Conservation (phyloP, 345 rosid genomes). For the Raphanus raphanistrum region DNA sequence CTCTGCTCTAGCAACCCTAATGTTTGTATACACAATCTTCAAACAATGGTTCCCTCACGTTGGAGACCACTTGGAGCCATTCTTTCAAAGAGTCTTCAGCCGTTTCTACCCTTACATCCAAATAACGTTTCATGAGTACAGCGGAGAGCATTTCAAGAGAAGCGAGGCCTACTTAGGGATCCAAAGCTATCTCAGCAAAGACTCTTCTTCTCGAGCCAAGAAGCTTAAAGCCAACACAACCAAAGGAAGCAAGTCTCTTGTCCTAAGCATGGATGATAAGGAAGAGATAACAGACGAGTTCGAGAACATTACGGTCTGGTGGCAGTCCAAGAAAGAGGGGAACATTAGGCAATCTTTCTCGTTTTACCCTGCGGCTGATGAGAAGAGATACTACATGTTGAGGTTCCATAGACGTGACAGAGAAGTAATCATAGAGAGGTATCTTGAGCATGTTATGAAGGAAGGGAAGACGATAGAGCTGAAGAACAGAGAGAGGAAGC, state of each 20-base stretch:
- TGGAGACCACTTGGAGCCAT: conserved; percentile 21
- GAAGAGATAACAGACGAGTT: conserved; percentile 53
- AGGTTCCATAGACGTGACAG: conserved; percentile 48
- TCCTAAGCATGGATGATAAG: conserved; percentile 46
- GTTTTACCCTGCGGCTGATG: conserved; percentile 35
- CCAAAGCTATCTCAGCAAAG: conserved; percentile 48
- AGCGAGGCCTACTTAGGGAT: conserved; percentile 47
- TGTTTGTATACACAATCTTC: conserved; percentile 42
- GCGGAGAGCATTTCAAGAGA: conserved; percentile 38
- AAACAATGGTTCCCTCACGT: conserved; percentile 41
- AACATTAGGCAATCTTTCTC: conserved; percentile 27
- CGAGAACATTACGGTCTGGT: conserved; percentile 44
- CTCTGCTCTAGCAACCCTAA: conserved; percentile 33
- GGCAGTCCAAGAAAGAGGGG: conserved; percentile 38
- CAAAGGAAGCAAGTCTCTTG: conserved; percentile 45
- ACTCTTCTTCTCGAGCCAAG: conserved; percentile 45
- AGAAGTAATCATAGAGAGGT: conserved; percentile 37
- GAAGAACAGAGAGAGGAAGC: conserved; percentile 48
- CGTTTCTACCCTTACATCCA: conserved; percentile 46
- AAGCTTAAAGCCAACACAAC: conserved; percentile 49
- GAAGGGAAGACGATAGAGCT: conserved; percentile 50
- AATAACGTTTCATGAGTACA: conserved; percentile 47
- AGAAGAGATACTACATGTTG: conserved; percentile 46
- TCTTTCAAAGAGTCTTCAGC: conserved; percentile 13
- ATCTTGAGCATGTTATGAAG: conserved; percentile 42